Evolutionary conservation across 2,329 filamentous ascomycete genomes (phyloP).

Genomic region (Teratosphaeria destructans): DNA sequence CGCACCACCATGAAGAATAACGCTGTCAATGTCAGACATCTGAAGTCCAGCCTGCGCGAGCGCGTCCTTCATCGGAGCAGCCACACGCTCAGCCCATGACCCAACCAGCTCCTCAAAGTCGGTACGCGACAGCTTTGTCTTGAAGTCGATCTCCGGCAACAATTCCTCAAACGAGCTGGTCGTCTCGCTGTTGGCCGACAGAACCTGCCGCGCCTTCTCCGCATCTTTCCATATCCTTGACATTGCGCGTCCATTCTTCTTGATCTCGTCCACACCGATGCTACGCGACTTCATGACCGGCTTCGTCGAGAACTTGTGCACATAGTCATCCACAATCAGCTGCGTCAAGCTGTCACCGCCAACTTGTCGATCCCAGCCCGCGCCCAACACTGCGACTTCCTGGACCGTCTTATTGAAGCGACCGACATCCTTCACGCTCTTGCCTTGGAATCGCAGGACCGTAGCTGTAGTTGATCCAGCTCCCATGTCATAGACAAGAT

Average conservation of each 20-base stretch:
- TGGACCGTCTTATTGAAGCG: conserved; percentile 95
- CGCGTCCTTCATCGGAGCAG: conserved; percentile 59
- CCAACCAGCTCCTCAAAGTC: conserved; percentile 73
- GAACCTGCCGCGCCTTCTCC: conserved; percentile 72
- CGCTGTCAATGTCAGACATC: conserved; percentile 67
- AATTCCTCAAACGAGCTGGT: conserved; percentile 74
- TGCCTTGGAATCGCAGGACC: conserved; percentile 78
- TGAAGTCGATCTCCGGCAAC: conserved; percentile 86
- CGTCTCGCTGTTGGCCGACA: conserved; percentile 86
- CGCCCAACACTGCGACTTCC: conserved; percentile 80
- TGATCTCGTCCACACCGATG: conserved; percentile 53
- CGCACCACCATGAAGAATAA: conserved; percentile 87
- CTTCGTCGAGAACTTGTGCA: conserved; percentile 65
- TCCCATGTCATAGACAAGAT: conserved; percentile 96
- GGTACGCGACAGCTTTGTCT: conserved; percentile 71
- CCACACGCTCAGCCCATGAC: conserved; percentile 57
- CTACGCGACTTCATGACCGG: conserved; percentile 51
- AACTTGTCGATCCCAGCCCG: conserved; percentile 79
- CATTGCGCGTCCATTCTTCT: conserved; percentile 69
- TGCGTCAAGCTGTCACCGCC: conserved; percentile 85
- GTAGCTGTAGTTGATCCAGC: conserved; percentile 89
- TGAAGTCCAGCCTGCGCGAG: conserved; percentile 63
- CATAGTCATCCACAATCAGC: conserved; percentile 80
- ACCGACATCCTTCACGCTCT: conserved; percentile 79
- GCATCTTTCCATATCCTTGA: conserved; percentile 91